Base-by-base conservation (phyloP, 1,284 basidiomycete species). In the Puccinia coronata region DNA sequence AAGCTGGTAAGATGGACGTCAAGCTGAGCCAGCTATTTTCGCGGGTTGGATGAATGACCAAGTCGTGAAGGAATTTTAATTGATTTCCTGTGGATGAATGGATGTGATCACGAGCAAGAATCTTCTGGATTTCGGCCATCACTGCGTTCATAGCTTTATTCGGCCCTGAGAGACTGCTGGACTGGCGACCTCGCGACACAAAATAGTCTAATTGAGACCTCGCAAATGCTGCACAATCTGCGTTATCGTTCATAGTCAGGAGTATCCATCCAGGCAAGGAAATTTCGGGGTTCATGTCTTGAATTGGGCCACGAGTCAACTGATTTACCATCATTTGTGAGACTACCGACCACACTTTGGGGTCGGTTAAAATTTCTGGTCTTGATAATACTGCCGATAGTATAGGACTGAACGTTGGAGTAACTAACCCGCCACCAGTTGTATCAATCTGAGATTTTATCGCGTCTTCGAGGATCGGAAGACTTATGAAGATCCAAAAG, bases 1-100 rank as follows among this genome's bases (percentile, higher is more conserved):
- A 34, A 1, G 78, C 78, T 23, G 39, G 16, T 25, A 80, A 51
- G 51, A 80, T 80, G 34, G 78, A 80, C 12, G 43, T 25, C 41
- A 80, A 65, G n/a, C 78, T 73, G n/a, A 51, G 57, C 78, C 78
- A 80, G 49, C 69, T 73, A 31, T 25, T 73, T 49, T 72, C 47
- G 43, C 78, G 78, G 43, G 67, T 80, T 31, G 78, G 78, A 39
- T 43, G 70, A 36, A 51, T 55, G 55, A 63, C 70, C 36, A 69
- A 41, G 31, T 67, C 49, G 2, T n/a, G 55, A 23, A 71, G 25
- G 36, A 73, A 73, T 34, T 39, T 23, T 39, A 39, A 61, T 23
- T 59, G 31, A 55, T n/a, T 65, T 25, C 39, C 71, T 12, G 41
- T 12, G 11, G 47, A 47, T 55, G 61, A 57, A 23, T 69, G 55